phyloP scores from a whole-genome alignment of 2,329 filamentous ascomycete genomes.

The Xylariaceae sp. region DNA sequence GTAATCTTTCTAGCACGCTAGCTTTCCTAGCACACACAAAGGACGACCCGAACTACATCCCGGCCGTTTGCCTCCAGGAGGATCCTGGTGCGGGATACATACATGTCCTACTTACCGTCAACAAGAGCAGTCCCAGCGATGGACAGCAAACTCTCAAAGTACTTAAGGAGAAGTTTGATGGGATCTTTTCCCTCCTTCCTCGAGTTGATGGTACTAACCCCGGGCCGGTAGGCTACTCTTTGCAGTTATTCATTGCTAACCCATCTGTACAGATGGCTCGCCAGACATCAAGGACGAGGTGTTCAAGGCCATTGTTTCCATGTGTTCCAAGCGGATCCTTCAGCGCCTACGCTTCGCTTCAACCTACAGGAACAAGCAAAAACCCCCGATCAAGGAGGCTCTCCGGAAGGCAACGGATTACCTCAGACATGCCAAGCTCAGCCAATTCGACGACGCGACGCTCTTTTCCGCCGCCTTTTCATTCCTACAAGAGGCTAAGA shows the following conservation, averaged over 20 bases:
- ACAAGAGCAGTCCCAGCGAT: slow-evolving; percentile 27
- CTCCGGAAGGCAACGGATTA: slow-evolving; percentile 5
- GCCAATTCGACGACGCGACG: neutral
- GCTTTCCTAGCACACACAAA: slow-evolving; percentile 39
- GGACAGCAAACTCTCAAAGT: slow-evolving; percentile 24
- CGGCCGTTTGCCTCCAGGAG: slow-evolving; percentile 40
- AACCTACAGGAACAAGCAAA: neutral
- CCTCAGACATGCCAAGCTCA: neutral
- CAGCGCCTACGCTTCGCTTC: slow-evolving; percentile 29
- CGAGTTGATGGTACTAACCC: slow-evolving; percentile 5
- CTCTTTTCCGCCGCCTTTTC: neutral
- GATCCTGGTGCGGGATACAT: slow-evolving; percentile 13
- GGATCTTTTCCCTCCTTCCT: slow-evolving; percentile 22
- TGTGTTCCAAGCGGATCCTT: slow-evolving; percentile 38
- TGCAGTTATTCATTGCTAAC: neutral
- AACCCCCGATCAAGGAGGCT: slow-evolving; percentile 16
- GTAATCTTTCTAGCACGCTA: slow-evolving; percentile 33
- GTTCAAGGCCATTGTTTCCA: slow-evolving; percentile 35
- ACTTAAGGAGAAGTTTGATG: slow-evolving; percentile 16
- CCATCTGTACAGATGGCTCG: slow-evolving; percentile 1
- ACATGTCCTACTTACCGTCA: slow-evolving; percentile 38
- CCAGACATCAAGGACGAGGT: slow-evolving; percentile 17
- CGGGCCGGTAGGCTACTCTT: neutral
- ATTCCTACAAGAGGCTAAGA: slow-evolving; percentile 27
- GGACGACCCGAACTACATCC: slow-evolving; percentile 37